Evolutionary conservation across 306 rosid genomes (phyloP).

Genomic region (Vicia faba): DNA sequence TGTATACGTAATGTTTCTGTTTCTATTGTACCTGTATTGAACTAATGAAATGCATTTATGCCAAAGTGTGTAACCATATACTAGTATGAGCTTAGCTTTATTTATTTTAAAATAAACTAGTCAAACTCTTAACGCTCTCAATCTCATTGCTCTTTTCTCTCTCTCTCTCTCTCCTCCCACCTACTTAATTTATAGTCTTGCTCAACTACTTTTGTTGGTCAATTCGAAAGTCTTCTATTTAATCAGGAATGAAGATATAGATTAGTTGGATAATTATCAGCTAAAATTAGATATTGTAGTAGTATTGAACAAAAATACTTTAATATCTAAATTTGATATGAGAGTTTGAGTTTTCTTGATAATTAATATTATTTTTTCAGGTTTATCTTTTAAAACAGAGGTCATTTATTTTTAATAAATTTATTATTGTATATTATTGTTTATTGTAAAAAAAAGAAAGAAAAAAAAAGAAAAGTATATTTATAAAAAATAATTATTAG

Average conservation of each 20-base stretch:
- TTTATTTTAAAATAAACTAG: background rate
- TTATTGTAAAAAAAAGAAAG: too few relatives aligned
- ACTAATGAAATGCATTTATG: background rate
- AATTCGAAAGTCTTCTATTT: background rate
- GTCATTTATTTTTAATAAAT: too few relatives aligned
- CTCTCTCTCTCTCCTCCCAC: background rate
- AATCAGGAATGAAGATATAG: background rate
- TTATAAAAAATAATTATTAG: too few relatives aligned
- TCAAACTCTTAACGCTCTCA: slow-evolving; percentile 1
- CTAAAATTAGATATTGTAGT: too few relatives aligned
- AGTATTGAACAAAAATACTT: too few relatives aligned
- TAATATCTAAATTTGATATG: too few relatives aligned
- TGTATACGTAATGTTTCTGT: background rate
- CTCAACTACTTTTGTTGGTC: background rate
- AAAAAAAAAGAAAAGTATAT: too few relatives aligned
- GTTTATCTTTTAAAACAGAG: too few relatives aligned
- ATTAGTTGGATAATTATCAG: too few relatives aligned
- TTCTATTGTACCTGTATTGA: background rate
- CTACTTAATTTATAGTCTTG: slow-evolving; percentile 3
- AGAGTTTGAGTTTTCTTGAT: too few relatives aligned
- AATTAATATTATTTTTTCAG: too few relatives aligned
- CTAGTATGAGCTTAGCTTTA: background rate
- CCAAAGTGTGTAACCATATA: background rate
- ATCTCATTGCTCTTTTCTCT: background rate
- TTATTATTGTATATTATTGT: too few relatives aligned